Evolutionary conservation across 345 rosid species (phyloP), one percentile per base, ranked within the genome.

Genomic region (Theobroma cacao): DNA sequence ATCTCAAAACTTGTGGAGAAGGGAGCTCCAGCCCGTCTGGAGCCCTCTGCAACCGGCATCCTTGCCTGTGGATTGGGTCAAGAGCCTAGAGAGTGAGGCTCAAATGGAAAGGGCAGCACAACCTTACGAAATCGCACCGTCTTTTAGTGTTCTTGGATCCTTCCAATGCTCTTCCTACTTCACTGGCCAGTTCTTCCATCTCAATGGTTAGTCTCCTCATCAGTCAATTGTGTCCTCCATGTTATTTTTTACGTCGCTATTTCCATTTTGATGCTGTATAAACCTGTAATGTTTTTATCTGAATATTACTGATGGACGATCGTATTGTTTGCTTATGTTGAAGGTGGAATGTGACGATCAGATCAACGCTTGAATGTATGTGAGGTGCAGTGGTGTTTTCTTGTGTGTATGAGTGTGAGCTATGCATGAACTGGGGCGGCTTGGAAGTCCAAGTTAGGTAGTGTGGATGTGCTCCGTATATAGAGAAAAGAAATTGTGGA

Each of bases 91-190:
- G n/a, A 53, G 48, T 9, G 64, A 73, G 20, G 33, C 63, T 5
- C 61, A 60, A 12, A 71, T 71, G 75, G 58, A 26, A 9, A 48
- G 75, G 40, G 60, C 75, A 2, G 75, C 59, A 1, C 75, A 71
- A 31, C 60, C 75, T 30, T 3, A 15, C 36, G 75, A 71, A 53
- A 30, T 71, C 17, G 48, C 76, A 13, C 76, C 48, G 0, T 56
- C 17, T 73, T 73, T 18, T n/a, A n/a, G 76, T 73, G 48, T 73
- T 73, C 47, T 10, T 73, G 47, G 76, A 9, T 73, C 64, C 31
- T 0, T 8, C 36, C 48, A 53, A 10, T 4, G 65, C 76, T 73
- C 72, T 24, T 66, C 72, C 50, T 66, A 66, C 72, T 66, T 66
- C 26, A 66, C 72, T 12, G 50, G 50, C 45, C 72, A 66, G 50